Evolutionary conservation across 1,284 basidiomycete species (phyloP).

Genomic region (Pisolithus thermaeus): DNA sequence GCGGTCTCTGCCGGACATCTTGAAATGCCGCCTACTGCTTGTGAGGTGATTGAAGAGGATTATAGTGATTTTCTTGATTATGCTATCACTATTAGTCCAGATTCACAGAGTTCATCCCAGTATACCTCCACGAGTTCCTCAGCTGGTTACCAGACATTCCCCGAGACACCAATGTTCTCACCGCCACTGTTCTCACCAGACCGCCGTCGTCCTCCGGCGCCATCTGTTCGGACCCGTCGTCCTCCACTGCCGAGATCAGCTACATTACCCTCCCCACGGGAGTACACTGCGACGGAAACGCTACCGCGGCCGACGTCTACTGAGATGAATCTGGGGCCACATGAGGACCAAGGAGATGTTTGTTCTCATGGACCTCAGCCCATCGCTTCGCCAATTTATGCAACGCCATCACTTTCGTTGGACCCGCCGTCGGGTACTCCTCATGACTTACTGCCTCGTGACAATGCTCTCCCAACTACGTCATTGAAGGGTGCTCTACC

Average conservation of each 20-base stretch:
- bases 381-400: slow-evolving; percentile 4
- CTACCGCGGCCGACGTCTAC: slow-evolving; percentile 7
- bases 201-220: slow-evolving; percentile 8
- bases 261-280: slow-evolving; percentile 5
- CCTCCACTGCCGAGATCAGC: slow-evolving; percentile 9
- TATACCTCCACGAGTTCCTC: slow-evolving; percentile 15
- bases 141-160: slow-evolving; percentile 47
- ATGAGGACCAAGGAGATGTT: not conserved
- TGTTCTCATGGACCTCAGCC: slow-evolving; percentile 9
- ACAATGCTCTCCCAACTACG: not conserved
- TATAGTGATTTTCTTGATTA: slow-evolving; percentile 38
- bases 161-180: slow-evolving; percentile 52
- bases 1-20: slow-evolving; percentile 10
- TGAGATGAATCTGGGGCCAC: not conserved
- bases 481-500: not conserved
- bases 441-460: not conserved
- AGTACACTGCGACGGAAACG: not conserved
- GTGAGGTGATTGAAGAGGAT: slow-evolving; percentile 35
- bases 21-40: slow-evolving; percentile 13
- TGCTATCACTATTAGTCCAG: slow-evolving; percentile 39
- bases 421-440: not conserved
- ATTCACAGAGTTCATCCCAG: slow-evolving; percentile 14
- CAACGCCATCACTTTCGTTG: slow-evolving; percentile 1
- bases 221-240: slow-evolving; percentile 13
- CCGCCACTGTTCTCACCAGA: slow-evolving; percentile 42